phyloP scores from a whole-genome alignment of 192 early-diverging fungal species.

The Allomyces macrogynus region DNA sequence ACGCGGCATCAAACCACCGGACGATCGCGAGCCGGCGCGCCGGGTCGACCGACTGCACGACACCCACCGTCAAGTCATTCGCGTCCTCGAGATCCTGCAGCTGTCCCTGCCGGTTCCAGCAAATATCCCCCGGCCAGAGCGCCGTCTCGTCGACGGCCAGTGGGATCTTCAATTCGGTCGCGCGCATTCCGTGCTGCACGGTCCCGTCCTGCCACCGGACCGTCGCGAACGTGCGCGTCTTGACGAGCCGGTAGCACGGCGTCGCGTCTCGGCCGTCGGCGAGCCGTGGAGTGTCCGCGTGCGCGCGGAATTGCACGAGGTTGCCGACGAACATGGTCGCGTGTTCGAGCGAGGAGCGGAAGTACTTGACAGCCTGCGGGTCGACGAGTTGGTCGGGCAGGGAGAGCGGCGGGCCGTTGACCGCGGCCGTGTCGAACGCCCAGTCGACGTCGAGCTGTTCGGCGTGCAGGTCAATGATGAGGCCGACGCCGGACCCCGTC shows the following conservation, averaged over 20 bases:
- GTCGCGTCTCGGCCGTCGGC: background rate
- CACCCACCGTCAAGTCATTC: slow-evolving; percentile 15
- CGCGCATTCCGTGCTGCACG: slow-evolving; percentile 5
- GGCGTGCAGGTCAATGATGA: background rate
- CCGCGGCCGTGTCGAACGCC: background rate
- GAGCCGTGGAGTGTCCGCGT: background rate
- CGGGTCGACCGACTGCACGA: slow-evolving; percentile 17
- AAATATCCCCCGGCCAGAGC: slow-evolving; percentile 20
- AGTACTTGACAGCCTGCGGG: background rate
- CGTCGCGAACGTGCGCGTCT: slow-evolving; percentile 11
- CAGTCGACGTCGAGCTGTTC: background rate
- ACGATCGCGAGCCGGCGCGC: slow-evolving; percentile 11
- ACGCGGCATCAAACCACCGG: slow-evolving; percentile 22
- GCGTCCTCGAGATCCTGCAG: slow-evolving; percentile 10
- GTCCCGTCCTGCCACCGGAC: slow-evolving; percentile 20
- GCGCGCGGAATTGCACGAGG: background rate
- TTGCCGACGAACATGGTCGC: background rate
- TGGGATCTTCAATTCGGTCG: slow-evolving; percentile 12
- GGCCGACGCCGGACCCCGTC: background rate
- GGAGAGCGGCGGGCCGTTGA: background rate
- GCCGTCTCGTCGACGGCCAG: slow-evolving; percentile 22
- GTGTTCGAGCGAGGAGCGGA: background rate
- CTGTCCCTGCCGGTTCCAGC: slow-evolving; percentile 13
- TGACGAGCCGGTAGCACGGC: slow-evolving; percentile 9
- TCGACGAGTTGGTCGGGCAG: background rate